phyloP scores from a whole-genome alignment of 2,329 filamentous ascomycete species.

The Phoma sp. region DNA sequence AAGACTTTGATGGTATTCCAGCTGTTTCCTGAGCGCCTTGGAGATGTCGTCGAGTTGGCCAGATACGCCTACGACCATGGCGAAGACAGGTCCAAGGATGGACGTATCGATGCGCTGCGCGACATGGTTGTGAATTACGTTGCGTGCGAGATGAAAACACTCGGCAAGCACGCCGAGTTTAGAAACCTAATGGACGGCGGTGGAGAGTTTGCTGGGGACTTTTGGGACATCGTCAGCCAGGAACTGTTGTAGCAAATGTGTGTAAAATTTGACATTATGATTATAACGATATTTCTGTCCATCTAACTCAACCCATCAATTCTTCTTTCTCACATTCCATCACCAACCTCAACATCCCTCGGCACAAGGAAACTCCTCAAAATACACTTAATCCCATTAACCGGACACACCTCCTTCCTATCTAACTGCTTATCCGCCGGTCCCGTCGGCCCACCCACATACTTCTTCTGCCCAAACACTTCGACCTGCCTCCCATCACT shows the following conservation, averaged over 20 bases:
- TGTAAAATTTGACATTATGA: too few relatives aligned
- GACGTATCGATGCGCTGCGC: constrained; percentile 28
- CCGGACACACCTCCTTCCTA: constrained; percentile 64
- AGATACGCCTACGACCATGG: constrained; percentile 34
- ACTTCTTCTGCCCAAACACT: constrained; percentile 57
- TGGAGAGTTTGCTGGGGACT: constrained; percentile 37
- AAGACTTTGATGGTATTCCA: constrained; percentile 33
- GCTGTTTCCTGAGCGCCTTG: constrained; percentile 27
- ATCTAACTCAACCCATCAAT: background rate
- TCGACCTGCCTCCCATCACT: constrained; percentile 59
- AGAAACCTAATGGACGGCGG: constrained; percentile 28
- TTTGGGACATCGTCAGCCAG: constrained; percentile 19
- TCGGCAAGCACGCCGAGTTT: constrained; percentile 30
- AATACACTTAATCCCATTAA: constrained; percentile 56
- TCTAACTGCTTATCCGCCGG: constrained; percentile 67
- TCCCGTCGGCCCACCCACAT: constrained; percentile 65
- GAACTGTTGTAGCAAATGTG: background rate
- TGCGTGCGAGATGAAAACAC: constrained; percentile 25
- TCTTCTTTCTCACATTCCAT: background rate
- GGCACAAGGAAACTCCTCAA: constrained; percentile 52
- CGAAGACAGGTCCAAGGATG: constrained; percentile 16
- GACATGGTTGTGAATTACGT: constrained; percentile 35
- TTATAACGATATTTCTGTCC: too few relatives aligned
- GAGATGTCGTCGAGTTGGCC: constrained; percentile 34
- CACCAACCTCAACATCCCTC: constrained; percentile 15